Conservation (phyloP, 2,329 filamentous ascomycete species). For the Colletotrichum destructivum region DNA sequence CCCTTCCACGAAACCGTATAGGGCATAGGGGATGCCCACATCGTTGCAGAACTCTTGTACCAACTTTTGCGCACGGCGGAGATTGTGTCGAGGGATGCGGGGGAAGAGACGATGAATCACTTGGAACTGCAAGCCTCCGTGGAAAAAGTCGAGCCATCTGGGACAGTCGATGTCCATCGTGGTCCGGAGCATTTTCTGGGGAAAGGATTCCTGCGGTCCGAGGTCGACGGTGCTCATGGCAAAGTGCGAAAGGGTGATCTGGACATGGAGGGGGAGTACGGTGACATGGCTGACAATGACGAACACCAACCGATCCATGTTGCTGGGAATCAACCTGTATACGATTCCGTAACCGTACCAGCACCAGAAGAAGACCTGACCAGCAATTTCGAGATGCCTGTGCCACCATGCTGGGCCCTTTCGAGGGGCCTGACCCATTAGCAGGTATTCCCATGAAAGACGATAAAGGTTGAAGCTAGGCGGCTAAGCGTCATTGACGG, state of each 20-base stretch:
- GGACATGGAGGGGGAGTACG: constrained; percentile 86
- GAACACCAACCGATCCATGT: constrained; percentile 79
- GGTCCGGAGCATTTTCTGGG: constrained; percentile 91
- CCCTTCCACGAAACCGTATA: constrained; percentile 89
- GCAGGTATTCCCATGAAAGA: constrained; percentile 84
- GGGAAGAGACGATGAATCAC: constrained; percentile 90
- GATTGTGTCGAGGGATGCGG: constrained; percentile 86
- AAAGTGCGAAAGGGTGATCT: constrained; percentile 94
- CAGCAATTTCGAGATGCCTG: constrained; percentile 82
- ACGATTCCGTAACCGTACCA: constrained; percentile 88
- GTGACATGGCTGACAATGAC: constrained; percentile 86
- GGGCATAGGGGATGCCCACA: constrained; percentile 85
- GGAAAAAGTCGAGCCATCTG: constrained; percentile 89
- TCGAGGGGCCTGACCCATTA: constrained; percentile 78
- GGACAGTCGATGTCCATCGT: constrained; percentile 96
- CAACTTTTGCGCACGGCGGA: constrained; percentile 80
- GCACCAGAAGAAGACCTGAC: constrained; percentile 86
- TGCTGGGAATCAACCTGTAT: constrained; percentile 81
- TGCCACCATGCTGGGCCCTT: constrained; percentile 88
- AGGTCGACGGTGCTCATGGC: constrained; percentile 93
- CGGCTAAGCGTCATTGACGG: too few relatives aligned
- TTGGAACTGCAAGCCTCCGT: constrained; percentile 91
- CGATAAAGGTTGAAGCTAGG: too few relatives aligned
- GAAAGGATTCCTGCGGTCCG: constrained; percentile 87
- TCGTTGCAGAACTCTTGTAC: constrained; percentile 88